Base-by-base conservation (phyloP, 73 alveolate species). In the Paramecium biaurelia region DNA sequence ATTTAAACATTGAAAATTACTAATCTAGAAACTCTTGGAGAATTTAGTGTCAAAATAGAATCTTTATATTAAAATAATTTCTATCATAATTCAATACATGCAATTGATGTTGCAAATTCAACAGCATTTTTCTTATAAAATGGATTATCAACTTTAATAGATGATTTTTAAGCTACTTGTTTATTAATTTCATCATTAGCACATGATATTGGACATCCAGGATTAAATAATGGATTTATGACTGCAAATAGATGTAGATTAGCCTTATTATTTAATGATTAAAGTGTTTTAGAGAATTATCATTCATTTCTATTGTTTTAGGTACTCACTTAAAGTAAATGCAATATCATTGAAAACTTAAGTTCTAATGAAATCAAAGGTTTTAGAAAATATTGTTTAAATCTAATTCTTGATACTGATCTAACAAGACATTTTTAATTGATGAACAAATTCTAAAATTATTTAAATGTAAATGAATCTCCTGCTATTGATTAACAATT, bases 151-250 rank as follows among this genome's bases (percentile, higher is more conserved):
- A 24, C 24, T 43, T 20, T 79, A 18, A 49, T 92, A 26, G 79
- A 76, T 42, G 92, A 92, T 32, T 70, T 70, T 32, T 76, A 92
- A 7, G 49, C 82, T 11, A 70, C 95, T 35, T 85, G 92, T 76
- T 56, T 92, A n/a, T 63, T 92, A 14, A 76, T 92, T 2, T 57
- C 92, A 28, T 85, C 95, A n/a, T 58, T 72, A 15, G 89, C 89
- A 2, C 95, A 92, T 85, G 97, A 94, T 34, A 28, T 85, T 28
- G 97, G 93, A 14, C 97, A 94, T 92, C 97, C 97, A 23, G 97
- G 97, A 7, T 85, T 92, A 32, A 94, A 92, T 70, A 94, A 94
- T 49, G 85, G 85, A 26, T 94, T 70, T 72, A 32, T 92, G 89
- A 92, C 92, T 4, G 14, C 86, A 21, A 94, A 93, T 38, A 68